These are phyloP conservation scores for Nothopassalora personata DNA, from an alignment of 2,329 filamentous ascomycete genomes.

Conservation along the genomic window DNA sequence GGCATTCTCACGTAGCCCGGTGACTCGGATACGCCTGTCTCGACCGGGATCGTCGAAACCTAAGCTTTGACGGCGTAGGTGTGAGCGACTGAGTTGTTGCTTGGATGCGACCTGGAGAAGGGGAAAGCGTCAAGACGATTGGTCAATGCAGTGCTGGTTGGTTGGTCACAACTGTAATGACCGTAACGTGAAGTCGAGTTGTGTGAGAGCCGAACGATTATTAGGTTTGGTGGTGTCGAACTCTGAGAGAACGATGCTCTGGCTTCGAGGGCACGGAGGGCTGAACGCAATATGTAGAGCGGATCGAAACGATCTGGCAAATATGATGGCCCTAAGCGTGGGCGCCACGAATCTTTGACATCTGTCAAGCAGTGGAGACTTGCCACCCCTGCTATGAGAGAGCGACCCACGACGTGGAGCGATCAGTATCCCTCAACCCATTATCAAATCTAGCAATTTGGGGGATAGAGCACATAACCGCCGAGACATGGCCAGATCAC, in stretches of 20 bases:
- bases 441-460: not conserved
- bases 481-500: not conserved
- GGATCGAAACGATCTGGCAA: not conserved
- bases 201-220: not conserved
- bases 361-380: constrained; percentile 6
- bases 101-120: not conserved
- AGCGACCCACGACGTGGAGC: constrained; percentile 5
- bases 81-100: not conserved
- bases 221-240: not conserved
- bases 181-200: not conserved
- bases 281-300: constrained; percentile 7
- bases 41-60: not conserved
- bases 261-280: not conserved
- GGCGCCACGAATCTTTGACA: constrained; percentile 7
- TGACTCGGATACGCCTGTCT: not conserved
- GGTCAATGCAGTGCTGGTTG: not conserved
- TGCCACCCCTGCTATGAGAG: not conserved
- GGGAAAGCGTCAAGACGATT: not conserved
- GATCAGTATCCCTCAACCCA: not conserved
- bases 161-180: constrained; percentile 3
- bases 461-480: not conserved
- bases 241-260: not conserved
- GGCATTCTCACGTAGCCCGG: not conserved
- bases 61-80: not conserved
- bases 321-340: constrained; percentile 2